A percentile compares a stretch with the other conserved stretches of the same genome.
Evolutionary conservation across 2,329 filamentous ascomycete species (phyloP).

Genomic region (Metarhizium album): DNA sequence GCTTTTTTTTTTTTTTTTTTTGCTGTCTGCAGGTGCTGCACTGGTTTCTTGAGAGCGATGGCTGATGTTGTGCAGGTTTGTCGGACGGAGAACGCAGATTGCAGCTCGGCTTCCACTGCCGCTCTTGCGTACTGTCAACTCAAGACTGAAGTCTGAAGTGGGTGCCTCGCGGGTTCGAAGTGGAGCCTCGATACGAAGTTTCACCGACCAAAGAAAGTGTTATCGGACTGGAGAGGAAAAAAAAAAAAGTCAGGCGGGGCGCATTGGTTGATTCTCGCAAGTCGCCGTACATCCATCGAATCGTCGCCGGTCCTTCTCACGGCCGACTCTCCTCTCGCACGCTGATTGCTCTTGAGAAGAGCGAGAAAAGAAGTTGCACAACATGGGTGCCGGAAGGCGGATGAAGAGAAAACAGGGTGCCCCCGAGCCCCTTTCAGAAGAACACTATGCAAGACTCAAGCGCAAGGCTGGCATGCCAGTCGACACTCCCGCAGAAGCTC

Average conservation of each 20-base stretch:
- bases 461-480: conserved; percentile 68
- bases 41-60: too few species aligned
- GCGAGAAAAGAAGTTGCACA: conserved; percentile 18
- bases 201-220: conserved; percentile 20
- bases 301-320: not conserved
- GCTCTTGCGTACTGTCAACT: too few species aligned
- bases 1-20: too few species aligned
- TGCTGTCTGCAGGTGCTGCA: too few species aligned
- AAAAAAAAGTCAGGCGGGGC: conserved; percentile 32
- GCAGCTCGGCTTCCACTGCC: too few species aligned
- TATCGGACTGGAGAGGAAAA: conserved; percentile 8
- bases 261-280: conserved; percentile 4
- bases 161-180: not conserved
- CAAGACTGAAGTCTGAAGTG: not conserved
- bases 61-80: too few species aligned
- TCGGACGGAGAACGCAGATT: too few species aligned
- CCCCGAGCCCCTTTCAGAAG: conserved; percentile 72
- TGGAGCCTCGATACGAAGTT: conserved; percentile 20
- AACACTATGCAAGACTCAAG: conserved; percentile 68
- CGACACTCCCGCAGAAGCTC: conserved; percentile 37
- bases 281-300: not conserved
- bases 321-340: conserved; percentile 7
- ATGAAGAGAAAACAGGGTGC: conserved; percentile 86
- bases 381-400: conserved; percentile 80
- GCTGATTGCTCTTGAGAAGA: conserved; percentile 6